phyloP scores from a whole-genome alignment of 2,329 filamentous ascomycete species.

The Alternaria infectoria region DNA sequence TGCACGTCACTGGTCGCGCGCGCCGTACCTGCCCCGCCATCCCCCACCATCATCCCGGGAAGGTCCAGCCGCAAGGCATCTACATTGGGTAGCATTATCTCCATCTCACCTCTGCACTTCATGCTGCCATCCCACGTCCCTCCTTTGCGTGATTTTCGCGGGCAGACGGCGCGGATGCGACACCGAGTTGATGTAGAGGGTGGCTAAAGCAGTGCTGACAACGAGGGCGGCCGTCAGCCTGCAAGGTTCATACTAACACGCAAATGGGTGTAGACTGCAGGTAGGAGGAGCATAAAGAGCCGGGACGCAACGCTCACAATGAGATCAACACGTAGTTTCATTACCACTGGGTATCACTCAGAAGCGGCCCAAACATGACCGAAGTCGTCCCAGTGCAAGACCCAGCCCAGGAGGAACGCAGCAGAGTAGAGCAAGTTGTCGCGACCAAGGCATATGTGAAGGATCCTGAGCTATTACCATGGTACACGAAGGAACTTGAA shows the following conservation, averaged over 20 bases:
- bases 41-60: constrained; percentile 8
- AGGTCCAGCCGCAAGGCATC: constrained; percentile 19
- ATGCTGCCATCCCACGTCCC: not conserved
- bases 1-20: constrained; percentile 31
- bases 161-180: not conserved
- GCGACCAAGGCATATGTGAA: constrained; percentile 26
- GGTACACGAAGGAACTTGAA: constrained; percentile 39
- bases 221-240: constrained; percentile 9
- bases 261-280: not conserved
- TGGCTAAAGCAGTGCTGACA: constrained; percentile 1
- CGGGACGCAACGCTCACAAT: not conserved
- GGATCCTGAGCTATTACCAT: constrained; percentile 33
- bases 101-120: not conserved
- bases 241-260: constrained; percentile 4
- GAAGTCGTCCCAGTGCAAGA: constrained; percentile 1
- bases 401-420: constrained; percentile 8
- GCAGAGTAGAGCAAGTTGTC: constrained; percentile 18
- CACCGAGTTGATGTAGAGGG: constrained; percentile 13
- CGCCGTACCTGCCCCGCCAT: constrained; percentile 18
- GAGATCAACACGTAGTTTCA: not conserved
- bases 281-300: constrained; percentile 1
- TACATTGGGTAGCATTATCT: not conserved
- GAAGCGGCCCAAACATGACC: constrained; percentile 15
- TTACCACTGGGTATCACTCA: not conserved
- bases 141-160: not conserved